Base-by-base conservation (phyloP, 495 filamentous ascomycete species). In the Annulohypoxylon nitens region DNA sequence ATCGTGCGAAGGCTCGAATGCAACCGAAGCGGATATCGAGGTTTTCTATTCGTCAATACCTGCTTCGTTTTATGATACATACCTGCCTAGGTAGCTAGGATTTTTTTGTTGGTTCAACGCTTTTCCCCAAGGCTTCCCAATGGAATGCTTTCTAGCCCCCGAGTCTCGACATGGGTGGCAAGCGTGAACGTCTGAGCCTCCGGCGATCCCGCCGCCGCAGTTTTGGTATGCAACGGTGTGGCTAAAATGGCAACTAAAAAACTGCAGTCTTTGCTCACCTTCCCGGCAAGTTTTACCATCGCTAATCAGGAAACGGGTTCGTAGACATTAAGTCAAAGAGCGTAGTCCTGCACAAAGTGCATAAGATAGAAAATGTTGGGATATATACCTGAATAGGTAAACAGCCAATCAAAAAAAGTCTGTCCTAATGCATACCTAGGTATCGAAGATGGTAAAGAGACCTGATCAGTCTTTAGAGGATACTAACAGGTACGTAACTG, bases 201-300 rank as follows among this genome's bases (percentile, higher is more conserved):
- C 37, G 63, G 26, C 57, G 63, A 67, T 62, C 57, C n/a, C 33
- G 61, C 25, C 39, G 8, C 20, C 37, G 20, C 48, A 34, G 39
- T 43, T 54, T 30, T 54, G 23, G 25, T 54, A 51, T 50, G 37
- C 39, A 67, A 67, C 58, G 41, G 43, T 57, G 48, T 50, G 69
- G 55, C 62, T 62, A 18, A 26, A 37, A 30, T 30, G 30, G 5
- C 30, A 0, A 6, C 30, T 30, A 6, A 36, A 57, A 20, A 57
- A 25, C 41, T 48, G 45, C 18, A 55, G 14, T 4, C 20, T 60
- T 34, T 60, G 20, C 10, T 45, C 30, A 20, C 20, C 18, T 50
- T 48, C 9, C 14, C 65, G 33, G 30, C n/a, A 34, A 54, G 34
- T 41, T 43, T n/a, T 48, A 30, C 16, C 20, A 34, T 45, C 34